Evolutionary conservation across 2,329 filamentous ascomycete genomes (phyloP).

Genomic region (Diaporthe ampelina): DNA sequence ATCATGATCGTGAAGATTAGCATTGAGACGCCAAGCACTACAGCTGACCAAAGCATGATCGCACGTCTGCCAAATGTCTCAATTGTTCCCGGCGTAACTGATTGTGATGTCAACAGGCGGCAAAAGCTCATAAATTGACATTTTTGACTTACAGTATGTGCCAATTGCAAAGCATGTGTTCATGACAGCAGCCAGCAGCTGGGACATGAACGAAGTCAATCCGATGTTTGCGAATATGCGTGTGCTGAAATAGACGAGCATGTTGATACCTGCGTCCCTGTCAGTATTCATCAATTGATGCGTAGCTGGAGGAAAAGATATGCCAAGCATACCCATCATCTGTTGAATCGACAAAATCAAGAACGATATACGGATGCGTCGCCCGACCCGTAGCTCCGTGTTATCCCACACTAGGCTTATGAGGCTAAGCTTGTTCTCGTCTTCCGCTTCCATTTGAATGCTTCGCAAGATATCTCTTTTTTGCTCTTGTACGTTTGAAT

Average conservation of each 20-base stretch:
- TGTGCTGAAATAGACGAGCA: conserved; percentile 14
- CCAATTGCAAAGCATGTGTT: not conserved
- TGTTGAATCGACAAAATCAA: conserved; percentile 9
- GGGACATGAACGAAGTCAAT: not conserved
- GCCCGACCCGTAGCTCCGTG: not conserved
- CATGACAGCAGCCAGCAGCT: conserved; percentile 7
- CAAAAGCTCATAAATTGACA: too few species aligned
- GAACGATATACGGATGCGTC: not conserved
- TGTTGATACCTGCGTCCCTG: not conserved
- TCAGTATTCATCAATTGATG: too few species aligned
- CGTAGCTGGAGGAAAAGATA: too few species aligned
- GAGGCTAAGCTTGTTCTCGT: conserved; percentile 1
- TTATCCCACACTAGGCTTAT: not conserved
- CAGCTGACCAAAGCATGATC: conserved; percentile 27
- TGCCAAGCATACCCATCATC: conserved; percentile 8
- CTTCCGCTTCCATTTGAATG: conserved; percentile 3
- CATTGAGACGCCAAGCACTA: not conserved
- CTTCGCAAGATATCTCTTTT: conserved; percentile 13
- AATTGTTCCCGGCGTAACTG: conserved; percentile 1
- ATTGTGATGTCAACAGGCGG: fast-evolving
- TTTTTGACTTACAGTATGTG: conserved; percentile 6
- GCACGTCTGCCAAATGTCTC: not conserved
- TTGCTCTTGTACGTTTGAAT: conserved; percentile 6
- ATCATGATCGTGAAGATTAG: conserved; percentile 11
- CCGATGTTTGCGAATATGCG: conserved; percentile 21